These are phyloP conservation scores for Leptomonas seymouri DNA, from an alignment of 208 protist species.

Conservation along the genomic window DNA sequence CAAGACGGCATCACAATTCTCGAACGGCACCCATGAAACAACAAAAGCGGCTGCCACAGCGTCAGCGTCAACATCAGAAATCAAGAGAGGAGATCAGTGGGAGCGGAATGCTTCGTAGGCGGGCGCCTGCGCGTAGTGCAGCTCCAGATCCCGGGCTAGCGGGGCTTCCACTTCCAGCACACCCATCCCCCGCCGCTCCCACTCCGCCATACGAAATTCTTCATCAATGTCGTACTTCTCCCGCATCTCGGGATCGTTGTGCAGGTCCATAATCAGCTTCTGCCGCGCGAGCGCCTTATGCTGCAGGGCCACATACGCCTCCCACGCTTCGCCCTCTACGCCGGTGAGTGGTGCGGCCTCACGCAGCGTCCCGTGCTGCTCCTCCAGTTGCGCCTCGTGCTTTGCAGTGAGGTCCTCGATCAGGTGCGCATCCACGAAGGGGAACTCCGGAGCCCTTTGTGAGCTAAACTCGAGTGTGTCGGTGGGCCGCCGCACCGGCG, in stretches of 20 bases:
- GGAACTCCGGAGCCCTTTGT: constrained; percentile 41
- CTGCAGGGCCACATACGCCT: constrained; percentile 84
- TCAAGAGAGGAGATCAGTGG: constrained; percentile 10
- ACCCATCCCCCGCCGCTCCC: constrained; percentile 62
- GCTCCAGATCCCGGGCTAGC: constrained; percentile 36
- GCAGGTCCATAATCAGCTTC: constrained; percentile 80
- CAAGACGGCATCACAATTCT: too few relatives aligned
- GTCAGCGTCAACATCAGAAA: too few relatives aligned
- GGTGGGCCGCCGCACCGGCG: constrained; percentile 51
- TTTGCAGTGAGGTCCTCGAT: constrained; percentile 62
- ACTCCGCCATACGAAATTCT: constrained; percentile 55
- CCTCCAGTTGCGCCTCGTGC: constrained; percentile 46
- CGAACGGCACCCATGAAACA: too few relatives aligned
- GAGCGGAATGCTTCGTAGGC: constrained; percentile 82
- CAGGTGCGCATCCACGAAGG: constrained; percentile 61
- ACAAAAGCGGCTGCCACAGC: too few relatives aligned
- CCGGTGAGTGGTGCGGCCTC: constrained; percentile 75
- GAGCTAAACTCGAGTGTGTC: constrained; percentile 49
- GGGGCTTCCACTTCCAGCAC: constrained; percentile 52
- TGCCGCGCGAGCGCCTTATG: constrained; percentile 81
- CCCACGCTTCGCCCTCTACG: constrained; percentile 85
- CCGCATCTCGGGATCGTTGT: constrained; percentile 61
- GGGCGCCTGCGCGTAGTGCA: constrained; percentile 82
- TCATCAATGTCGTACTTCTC: constrained; percentile 59
- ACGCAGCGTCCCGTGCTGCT: constrained; percentile 65